Evolutionary conservation across 2,329 filamentous ascomycete genomes (phyloP), one percentile per base, ranked within the genome.

Genomic region (Penicillium sp.): DNA sequence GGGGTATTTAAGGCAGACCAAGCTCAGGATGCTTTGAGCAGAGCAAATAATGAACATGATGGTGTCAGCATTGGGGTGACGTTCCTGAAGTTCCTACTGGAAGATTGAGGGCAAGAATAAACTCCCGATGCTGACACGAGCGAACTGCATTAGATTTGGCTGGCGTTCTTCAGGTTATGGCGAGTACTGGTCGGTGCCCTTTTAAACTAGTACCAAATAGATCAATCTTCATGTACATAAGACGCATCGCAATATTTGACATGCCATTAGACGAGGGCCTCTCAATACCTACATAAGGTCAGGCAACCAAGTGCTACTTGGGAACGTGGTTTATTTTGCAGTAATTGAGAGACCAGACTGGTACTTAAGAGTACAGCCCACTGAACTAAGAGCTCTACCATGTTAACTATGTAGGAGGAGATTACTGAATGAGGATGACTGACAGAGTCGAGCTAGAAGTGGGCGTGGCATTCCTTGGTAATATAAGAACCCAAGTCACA

Each of bases 21-120:
- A 59, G 93, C 84, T 64, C 75, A 84, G 55, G 88, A 90, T 65
- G 90, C 84, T 27, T 83, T 92, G 70, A 76, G 75, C 8, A 83
- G 90, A 59, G 87, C 87, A 2, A 78, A 77, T 9, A 80, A 85
- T 34, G 79, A 84, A 53, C 91, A 97, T 62, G 92, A 97, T 71
- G 92, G 93, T 1, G 79, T 94, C n/a, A 76, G 80, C 3, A 86
- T 96, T 53, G 88, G 86, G 0, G 80, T 82, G 61, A 87, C 85
- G 0, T 95, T 97, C 71, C 71, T 97, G 68, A 84, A 82, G 44
- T 96, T 97, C 65, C 72, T 95, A 66, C 76, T 85, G 47, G 87
- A 91, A 63, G 67, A 69, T 39, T 72, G 43, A 61, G 44, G 49
- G 39, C 5, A 27, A 23, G 50, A 43, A 40, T 6, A 36, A 9